Evolutionary conservation across 129 eudicot species (phyloP), one percentile per base, ranked within the genome.

Genomic region (Tagetes patula): DNA sequence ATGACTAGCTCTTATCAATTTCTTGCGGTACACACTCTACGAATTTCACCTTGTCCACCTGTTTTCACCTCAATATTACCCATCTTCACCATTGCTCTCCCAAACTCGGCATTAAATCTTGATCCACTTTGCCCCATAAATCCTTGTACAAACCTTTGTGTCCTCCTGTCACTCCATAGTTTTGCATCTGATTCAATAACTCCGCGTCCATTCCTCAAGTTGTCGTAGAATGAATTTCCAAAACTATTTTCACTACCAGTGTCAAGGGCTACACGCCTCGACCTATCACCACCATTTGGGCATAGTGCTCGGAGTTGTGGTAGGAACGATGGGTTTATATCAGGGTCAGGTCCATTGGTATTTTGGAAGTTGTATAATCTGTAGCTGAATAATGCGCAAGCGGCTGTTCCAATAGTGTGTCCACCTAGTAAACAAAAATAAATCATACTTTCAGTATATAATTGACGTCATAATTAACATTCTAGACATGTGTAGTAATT

Each of bases 31-130:
- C 95, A 93, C 50, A 90, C 84, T 45, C 70, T 82, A 30, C 98
- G 85, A 75, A 93, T 89, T 70, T 93, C 90, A 0, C 96, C 96
- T 56, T 67, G 49, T 32, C 42, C 82, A 34, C 96, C 88, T 0
- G 89, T 90, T 73, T 85, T 83, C 42, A 89, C 92, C 42, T 70
- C 87, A 65, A 80, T 48, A 37, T 82, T 81, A 41, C 96, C 88
- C 92, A 93, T 78, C 82, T 87, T 93, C 47, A 90, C 87, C 96
- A 93, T 85, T 14, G 96, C 83, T 55, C 75, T 81, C 38, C 90
- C 92, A 65, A 93, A 93, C 70, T 89, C 88, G 0, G 39, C 71
- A 8, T 79, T 76, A 46, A 93, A 87, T 49, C 78, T 81, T 42
- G 76, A 61, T 46, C 86, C 85, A 61, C 60, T 43, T 78, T 76